phyloP scores from a whole-genome alignment of 106 monocot species.

The Dioscorea zingiberensis region DNA sequence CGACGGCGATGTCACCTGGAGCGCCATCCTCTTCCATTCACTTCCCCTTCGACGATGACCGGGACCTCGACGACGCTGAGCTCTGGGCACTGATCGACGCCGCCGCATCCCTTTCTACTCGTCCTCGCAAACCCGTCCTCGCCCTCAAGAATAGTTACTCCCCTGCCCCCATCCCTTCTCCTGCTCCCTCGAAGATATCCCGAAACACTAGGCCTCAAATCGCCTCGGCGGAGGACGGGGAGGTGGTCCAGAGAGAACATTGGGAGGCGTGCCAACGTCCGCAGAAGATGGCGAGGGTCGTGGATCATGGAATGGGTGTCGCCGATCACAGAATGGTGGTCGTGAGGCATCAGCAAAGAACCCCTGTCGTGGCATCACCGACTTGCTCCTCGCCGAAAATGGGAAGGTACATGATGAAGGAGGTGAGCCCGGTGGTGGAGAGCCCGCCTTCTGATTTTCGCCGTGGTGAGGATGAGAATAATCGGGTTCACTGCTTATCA shows the following conservation, averaged over 20 bases:
- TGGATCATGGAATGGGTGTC: conserved; percentile 6
- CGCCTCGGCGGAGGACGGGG: conserved; percentile 24
- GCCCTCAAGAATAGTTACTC: conserved; percentile 23
- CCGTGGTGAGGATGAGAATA: conserved; percentile 31
- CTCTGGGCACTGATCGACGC: conserved; percentile 95
- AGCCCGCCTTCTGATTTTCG: conserved; percentile 25
- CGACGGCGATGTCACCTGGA: not conserved
- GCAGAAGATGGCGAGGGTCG: conserved; percentile 39
- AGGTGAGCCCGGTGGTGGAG: conserved; percentile 49
- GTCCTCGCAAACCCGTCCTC: conserved; percentile 46
- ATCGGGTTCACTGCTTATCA: conserved; percentile 30
- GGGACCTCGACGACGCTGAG: conserved; percentile 85
- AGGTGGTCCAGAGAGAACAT: conserved; percentile 47
- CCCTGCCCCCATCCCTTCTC: conserved; percentile 5
- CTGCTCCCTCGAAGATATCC: not conserved
- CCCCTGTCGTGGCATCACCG: conserved; percentile 16
- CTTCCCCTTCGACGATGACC: conserved; percentile 57
- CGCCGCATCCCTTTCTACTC: conserved; percentile 31
- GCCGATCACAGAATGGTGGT: conserved; percentile 32
- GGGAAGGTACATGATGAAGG: conserved; percentile 24
- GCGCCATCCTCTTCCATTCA: not conserved
- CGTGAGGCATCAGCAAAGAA: conserved; percentile 23
- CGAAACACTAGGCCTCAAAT: conserved; percentile 14
- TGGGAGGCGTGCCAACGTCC: conserved; percentile 21
- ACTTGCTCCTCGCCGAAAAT: conserved; percentile 22